Evolutionary conservation across 306 rosid genomes (phyloP).

Genomic region (Glycine soja): DNA sequence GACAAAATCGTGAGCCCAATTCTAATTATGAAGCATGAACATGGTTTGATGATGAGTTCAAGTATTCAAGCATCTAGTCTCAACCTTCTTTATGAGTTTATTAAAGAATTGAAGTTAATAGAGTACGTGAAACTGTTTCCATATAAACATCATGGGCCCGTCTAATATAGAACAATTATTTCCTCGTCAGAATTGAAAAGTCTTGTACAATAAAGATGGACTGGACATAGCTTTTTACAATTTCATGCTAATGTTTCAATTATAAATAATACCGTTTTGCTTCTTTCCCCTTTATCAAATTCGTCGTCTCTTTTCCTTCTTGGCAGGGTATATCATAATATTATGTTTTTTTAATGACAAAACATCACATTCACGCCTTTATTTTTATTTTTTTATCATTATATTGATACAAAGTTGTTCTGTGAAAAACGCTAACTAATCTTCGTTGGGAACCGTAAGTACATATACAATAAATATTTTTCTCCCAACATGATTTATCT

Average conservation of each 20-base stretch:
- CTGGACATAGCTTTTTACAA: constrained; percentile 4
- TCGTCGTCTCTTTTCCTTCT: constrained; percentile 22
- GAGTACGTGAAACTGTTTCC: background rate
- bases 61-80: background rate
- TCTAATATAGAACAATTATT: background rate
- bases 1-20: background rate
- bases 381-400: too few relatives aligned
- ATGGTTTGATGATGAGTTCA: background rate
- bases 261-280: background rate
- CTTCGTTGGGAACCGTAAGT: too few relatives aligned
- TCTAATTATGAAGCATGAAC: background rate
- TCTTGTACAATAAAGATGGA: background rate
- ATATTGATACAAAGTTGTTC: too few relatives aligned
- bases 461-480: too few relatives aligned
- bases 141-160: background rate
- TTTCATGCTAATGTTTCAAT: constrained; percentile 32
- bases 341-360: background rate
- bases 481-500: too few relatives aligned
- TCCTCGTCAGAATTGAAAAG: constrained; percentile 23
- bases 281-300: constrained; percentile 46
- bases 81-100: background rate
- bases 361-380: background rate
- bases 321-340: constrained; percentile 6
- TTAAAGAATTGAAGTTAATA: background rate
- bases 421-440: too few relatives aligned